These are phyloP conservation scores for Capsella bursapastoris DNA, from an alignment of 345 rosid genomes.

Conservation along the genomic window DNA sequence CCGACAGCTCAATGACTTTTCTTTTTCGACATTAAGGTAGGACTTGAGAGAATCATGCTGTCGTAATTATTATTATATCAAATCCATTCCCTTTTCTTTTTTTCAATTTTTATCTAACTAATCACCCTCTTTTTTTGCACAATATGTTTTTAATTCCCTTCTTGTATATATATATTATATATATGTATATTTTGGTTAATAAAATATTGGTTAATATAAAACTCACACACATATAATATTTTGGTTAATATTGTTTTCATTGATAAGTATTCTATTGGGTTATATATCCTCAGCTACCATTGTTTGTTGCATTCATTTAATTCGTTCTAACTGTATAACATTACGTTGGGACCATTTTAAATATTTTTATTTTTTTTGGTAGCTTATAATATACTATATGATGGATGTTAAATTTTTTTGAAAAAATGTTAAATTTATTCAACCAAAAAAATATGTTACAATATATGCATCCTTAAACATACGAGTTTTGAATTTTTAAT, in stretches of 20 bases:
- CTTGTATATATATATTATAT: not conserved
- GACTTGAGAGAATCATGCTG: conserved; percentile 39
- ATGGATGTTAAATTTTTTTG: not conserved
- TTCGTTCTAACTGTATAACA: conserved; percentile 36
- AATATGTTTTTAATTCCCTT: not conserved
- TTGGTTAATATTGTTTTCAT: not conserved
- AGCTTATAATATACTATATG: conserved; percentile 8
- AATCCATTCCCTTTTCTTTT: conserved; percentile 16
- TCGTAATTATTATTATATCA: conserved; percentile 42
- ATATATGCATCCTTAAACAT: no score
- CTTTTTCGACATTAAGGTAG: conserved; percentile 44
- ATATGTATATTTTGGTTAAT: no score
- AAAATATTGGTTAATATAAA: no score
- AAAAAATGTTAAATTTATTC: no score
- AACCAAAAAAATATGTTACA: no score
- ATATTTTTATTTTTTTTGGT: not conserved
- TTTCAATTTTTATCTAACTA: conserved; percentile 2
- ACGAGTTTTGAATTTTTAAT: no score
- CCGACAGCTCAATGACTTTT: conserved; percentile 48
- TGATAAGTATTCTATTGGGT: conserved; percentile 15
- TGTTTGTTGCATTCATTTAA: conserved; percentile 42
- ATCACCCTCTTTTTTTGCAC: not conserved
- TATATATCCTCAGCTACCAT: conserved; percentile 33
- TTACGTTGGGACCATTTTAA: conserved; percentile 38
- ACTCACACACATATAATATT: no score